Evolutionary conservation across 345 rosid species (phyloP).

Genomic region (Laguncularia racemosa): DNA sequence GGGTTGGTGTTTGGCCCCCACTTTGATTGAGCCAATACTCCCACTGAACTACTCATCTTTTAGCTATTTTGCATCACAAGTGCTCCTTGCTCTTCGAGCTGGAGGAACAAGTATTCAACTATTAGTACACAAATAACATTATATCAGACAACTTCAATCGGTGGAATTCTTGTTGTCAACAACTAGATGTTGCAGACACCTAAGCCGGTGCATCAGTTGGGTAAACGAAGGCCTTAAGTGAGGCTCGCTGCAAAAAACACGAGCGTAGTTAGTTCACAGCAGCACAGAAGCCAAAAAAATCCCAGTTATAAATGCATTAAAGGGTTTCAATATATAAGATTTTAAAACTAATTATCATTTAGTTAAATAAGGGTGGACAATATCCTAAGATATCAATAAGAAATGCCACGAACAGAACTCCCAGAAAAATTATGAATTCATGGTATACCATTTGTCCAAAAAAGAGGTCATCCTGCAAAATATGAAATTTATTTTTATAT

Average conservation of each 20-base stretch:
- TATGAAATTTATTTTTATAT: neutral
- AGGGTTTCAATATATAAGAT: neutral
- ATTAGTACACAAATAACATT: slow-evolving; percentile 20
- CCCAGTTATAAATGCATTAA: neutral
- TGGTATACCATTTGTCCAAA: no score
- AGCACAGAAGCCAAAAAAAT: neutral
- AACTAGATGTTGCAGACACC: slow-evolving; percentile 40
- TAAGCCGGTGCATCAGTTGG: slow-evolving; percentile 67
- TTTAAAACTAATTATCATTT: no score
- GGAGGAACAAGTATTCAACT: slow-evolving; percentile 16
- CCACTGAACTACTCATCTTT: slow-evolving; percentile 14
- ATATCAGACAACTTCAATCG: slow-evolving; percentile 13
- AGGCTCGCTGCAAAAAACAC: slow-evolving; percentile 56
- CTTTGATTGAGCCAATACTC: slow-evolving; percentile 89
- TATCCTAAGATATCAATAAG: no score
- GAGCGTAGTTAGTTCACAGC: neutral
- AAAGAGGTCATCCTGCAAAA: neutral
- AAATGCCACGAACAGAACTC: no score
- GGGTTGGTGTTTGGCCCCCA: slow-evolving; percentile 64
- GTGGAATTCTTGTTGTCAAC: slow-evolving; percentile 32
- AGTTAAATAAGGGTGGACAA: no score
- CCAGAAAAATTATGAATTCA: no score
- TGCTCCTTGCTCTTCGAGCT: slow-evolving; percentile 68
- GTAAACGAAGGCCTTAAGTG: slow-evolving; percentile 78
- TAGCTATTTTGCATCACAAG: slow-evolving; percentile 24